Conservation (phyloP, 208 protist genomes). For the Trypanosoma scelopori region DNA sequence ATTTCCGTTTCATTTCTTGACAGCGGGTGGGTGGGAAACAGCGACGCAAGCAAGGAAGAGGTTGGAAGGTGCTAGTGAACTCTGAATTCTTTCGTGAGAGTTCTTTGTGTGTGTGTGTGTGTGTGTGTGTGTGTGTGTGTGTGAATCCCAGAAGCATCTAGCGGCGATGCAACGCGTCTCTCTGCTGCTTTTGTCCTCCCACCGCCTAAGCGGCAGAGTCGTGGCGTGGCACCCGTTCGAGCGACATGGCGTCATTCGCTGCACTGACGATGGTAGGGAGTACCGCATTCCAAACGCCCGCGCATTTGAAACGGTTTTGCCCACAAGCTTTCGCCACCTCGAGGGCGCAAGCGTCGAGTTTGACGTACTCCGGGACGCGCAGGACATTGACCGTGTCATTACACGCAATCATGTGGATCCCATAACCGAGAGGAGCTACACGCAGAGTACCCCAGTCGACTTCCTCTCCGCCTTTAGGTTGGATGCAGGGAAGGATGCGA, state of each 20-base stretch:
- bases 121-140: too few relatives aligned
- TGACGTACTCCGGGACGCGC: slow-evolving; percentile 24
- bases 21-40: too few relatives aligned
- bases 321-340: slow-evolving; percentile 59
- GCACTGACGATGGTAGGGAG: slow-evolving; percentile 39
- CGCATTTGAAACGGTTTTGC: slow-evolving; percentile 86
- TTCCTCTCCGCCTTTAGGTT: slow-evolving; percentile 42
- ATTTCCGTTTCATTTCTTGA: slow-evolving; percentile 7
- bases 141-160: not conserved
- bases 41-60: not conserved
- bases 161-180: not conserved
- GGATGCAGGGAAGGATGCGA: not conserved
- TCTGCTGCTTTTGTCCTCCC: not conserved
- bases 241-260: slow-evolving; percentile 62
- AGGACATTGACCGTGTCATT: slow-evolving; percentile 63
- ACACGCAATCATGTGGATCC: slow-evolving; percentile 56
- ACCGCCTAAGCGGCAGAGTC: slow-evolving; percentile 40
- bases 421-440: slow-evolving; percentile 73
- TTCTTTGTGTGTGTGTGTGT: too few relatives aligned
- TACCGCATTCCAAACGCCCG: slow-evolving; percentile 73
- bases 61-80: too few relatives aligned
- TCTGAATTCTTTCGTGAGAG: too few relatives aligned
- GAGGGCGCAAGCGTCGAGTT: slow-evolving; percentile 71
- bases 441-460: slow-evolving; percentile 50
- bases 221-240: slow-evolving; percentile 79